Base-by-base conservation (phyloP, 192 early-diverging fungal genomes). In the Entomortierella chlamydospora region DNA sequence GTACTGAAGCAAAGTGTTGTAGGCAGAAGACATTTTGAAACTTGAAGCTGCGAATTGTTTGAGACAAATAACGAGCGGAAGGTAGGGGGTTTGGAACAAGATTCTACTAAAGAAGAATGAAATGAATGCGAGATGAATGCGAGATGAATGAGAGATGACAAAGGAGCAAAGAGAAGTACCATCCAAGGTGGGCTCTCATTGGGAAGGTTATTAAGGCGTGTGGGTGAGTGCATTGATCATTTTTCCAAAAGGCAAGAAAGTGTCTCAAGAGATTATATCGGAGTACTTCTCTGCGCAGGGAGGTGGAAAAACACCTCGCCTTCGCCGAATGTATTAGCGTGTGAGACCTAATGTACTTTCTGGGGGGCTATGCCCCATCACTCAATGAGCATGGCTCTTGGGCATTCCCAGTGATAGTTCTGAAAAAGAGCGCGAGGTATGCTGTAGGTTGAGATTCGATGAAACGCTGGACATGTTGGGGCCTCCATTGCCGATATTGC, bases 371-470 rank as follows among this genome's bases (percentile, higher is more conserved):
- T 37, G 10, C 4, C 22, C 29, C 17, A 29, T 29, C 54, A 3
- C 54, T 30, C 31, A 56, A 4, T 68, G 66, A n/a, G 68, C 49
- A 0, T 65, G 72, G 57, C 51, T 52, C 49, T 71, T 57, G 51
- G 69, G 61, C 25, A 63, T 63, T 18, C 49, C 60, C 18, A 76
- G 30, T 1, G 72, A 76, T n/a, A 76, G 59, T 5, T 76, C 72
- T 8, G 72, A 76, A 50, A 76, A 76, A 3, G 72, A 76, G 0
- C 72, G 64, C 17, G 72, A 76, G 0, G 72, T 68, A 28, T 68
- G 72, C 53, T 76, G 72, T 33, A 76, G 58, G 26, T 76, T 76
- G 20, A 76, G 52, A 0, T 25, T 37, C 4, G 72, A 68, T 7
- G 72, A 76, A 41, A 57, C 29, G n/a, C 51, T 33, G 23, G 31